These are phyloP conservation scores for Aureobasidium sp. DNA, from an alignment of 2,329 filamentous ascomycete genomes.

Conservation along the genomic window DNA sequence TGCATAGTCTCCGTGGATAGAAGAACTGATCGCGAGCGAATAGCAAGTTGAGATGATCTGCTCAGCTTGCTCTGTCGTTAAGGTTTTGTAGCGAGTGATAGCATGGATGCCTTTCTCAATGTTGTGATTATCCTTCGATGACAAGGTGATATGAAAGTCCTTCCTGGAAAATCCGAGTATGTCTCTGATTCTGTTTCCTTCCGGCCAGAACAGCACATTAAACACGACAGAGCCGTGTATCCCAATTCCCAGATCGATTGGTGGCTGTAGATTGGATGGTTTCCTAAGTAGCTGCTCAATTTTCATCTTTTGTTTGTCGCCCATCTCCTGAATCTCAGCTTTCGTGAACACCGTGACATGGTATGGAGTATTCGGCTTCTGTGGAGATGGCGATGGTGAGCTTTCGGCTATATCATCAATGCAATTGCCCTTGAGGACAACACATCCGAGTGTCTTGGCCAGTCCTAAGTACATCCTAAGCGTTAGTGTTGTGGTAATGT, in stretches of 20 bases:
- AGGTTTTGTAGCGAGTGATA: neutral
- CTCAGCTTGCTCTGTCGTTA: neutral
- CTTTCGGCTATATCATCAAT: neutral
- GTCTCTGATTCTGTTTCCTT: constrained; percentile 7
- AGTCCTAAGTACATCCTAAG: neutral
- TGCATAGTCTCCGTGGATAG: neutral
- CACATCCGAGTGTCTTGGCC: neutral
- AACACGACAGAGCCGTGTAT: neutral
- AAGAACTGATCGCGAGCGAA: neutral
- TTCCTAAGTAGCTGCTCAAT: neutral
- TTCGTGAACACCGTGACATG: constrained; percentile 4
- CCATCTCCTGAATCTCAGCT: neutral
- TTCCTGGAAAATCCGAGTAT: neutral
- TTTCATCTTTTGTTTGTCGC: neutral
- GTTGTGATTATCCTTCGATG: constrained; percentile 7
- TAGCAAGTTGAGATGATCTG: neutral
- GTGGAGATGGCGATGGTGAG: neutral
- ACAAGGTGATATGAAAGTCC: constrained; percentile 16
- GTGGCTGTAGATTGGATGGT: neutral
- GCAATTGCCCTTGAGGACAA: neutral
- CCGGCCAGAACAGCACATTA: constrained; percentile 15
- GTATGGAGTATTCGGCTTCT: neutral
- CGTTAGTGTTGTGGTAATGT: neutral
- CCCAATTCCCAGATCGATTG: neutral
- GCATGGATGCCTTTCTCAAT: constrained; percentile 14